Evolutionary conservation across 441 rosid genomes (phyloP).

Genomic region (Flueggea neowawraea): DNA sequence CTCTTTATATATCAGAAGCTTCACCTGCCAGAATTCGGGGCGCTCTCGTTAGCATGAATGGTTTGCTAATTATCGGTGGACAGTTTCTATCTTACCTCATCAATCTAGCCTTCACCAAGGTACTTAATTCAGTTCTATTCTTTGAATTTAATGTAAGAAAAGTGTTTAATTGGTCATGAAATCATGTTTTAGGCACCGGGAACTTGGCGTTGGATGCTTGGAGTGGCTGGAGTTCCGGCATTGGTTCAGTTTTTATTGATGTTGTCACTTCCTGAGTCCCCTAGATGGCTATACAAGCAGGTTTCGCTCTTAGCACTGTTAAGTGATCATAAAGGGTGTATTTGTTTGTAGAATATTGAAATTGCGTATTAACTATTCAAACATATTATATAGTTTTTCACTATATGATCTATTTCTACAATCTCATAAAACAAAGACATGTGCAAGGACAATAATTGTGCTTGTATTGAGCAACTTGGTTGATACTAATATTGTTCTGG

Average conservation of each 20-base stretch:
- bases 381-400: no score
- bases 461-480: no score
- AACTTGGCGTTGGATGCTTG: conserved; percentile 96
- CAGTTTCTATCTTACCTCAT: conserved; percentile 77
- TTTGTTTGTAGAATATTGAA: no score
- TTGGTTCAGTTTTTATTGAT: conserved; percentile 62
- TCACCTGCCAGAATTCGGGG: conserved; percentile 88
- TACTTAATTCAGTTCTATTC: conserved; percentile 8
- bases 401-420: no score
- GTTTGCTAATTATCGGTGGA: conserved; percentile 71
- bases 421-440: not conserved
- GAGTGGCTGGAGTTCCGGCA: conserved; percentile 72
- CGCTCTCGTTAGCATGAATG: conserved; percentile 83
- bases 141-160: no score
- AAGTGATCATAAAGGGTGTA: not conserved
- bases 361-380: no score
- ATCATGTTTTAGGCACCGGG: conserved; percentile 42
- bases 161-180: not conserved
- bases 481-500: not conserved
- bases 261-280: conserved; percentile 81
- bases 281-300: conserved; percentile 55
- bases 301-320: not conserved
- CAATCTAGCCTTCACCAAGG: conserved; percentile 74
- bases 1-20: conserved; percentile 83
- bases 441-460: no score